These are phyloP conservation scores for Laguncularia racemosa DNA, from an alignment of 345 rosid genomes.

Conservation along the genomic window DNA sequence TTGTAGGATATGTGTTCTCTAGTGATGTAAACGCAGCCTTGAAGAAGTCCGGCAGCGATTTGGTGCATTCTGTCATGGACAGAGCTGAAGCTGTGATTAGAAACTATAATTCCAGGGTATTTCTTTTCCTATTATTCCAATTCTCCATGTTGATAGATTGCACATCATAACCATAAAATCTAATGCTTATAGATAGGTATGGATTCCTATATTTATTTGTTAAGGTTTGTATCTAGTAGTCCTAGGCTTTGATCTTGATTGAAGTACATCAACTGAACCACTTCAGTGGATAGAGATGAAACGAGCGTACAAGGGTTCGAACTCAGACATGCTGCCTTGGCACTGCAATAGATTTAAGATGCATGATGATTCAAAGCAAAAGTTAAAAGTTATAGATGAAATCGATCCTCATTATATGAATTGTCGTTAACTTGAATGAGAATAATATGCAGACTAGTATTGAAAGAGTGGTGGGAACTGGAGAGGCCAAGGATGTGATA, in stretches of 20 bases:
- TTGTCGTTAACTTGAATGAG: neutral
- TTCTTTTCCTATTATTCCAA: neutral
- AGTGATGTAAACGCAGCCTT: slow-evolving; percentile 36
- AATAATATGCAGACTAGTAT: slow-evolving; percentile 29
- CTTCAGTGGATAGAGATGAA: too few species aligned
- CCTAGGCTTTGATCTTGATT: too few species aligned
- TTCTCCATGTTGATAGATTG: neutral
- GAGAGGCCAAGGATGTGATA: slow-evolving; percentile 86
- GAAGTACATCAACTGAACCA: too few species aligned
- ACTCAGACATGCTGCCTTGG: too few species aligned
- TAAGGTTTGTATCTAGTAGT: too few species aligned
- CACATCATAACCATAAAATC: too few species aligned
- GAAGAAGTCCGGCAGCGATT: slow-evolving; percentile 40
- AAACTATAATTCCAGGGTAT: slow-evolving; percentile 24
- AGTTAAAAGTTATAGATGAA: too few species aligned
- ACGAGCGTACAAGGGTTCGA: too few species aligned
- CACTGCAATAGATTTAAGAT: too few species aligned
- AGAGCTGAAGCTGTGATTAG: slow-evolving; percentile 60
- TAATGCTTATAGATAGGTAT: too few species aligned
- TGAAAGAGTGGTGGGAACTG: slow-evolving; percentile 55
- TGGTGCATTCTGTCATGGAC: slow-evolving; percentile 62
- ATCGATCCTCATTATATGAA: neutral
- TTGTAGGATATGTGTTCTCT: slow-evolving; percentile 46
- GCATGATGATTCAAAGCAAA: too few species aligned
- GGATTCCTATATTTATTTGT: too few species aligned